Evolutionary conservation across 768 basidiomycete genomes (phyloP), one percentile per base, ranked within the genome.

Genomic region (Dictyophora rubrovolvata): DNA sequence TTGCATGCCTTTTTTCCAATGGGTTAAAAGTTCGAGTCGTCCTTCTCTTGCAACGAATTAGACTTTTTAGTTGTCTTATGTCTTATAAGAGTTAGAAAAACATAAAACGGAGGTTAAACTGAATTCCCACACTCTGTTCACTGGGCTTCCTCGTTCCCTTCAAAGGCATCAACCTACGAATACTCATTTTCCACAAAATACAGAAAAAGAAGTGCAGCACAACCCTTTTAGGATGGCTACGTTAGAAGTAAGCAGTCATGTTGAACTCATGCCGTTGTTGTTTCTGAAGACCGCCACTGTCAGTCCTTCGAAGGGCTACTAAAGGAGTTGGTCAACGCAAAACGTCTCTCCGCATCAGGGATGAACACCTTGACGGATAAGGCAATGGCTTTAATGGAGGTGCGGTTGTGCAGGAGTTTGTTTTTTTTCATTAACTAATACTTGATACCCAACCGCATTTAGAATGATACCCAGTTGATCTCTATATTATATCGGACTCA

Each of bases 401-500:
- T 92, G 67, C 66, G 85, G 71, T 1, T 35, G 33, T 34, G 12
- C 21, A 58, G 23, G 53, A 46, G 58, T 46, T 50, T 54, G 22
- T 14, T 54, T 18, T 54, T n/a, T 42, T 28, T 28, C 28, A n/a
- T 57, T 47, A 54, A 36, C 21, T 48, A 12, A 16, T 53, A 17
- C 42, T 56, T 53, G 33, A n/a, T 34, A 36, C 21, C 20, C 20
- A 52, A 37, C 9, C 23, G 11, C 34, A 7, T 58, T 14, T 66
- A 96, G 90, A 73, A 86, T 61, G 92, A 95, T 71, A 87, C 89
- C 2, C 82, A 91, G 65, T 77, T 98, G 53, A 88, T 97, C 54
- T 89, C 93, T 28, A 80, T 84, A 55, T 79, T 98, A 36, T 96
- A 90, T 71, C 87, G 89, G 59, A 87, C 86, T 10, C 94, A 97